A percentile compares a stretch with the other conserved stretches of the same genome.
Evolutionary conservation across 2,329 filamentous ascomycete genomes (phyloP).

Genomic region (Diaporthe longicolla): DNA sequence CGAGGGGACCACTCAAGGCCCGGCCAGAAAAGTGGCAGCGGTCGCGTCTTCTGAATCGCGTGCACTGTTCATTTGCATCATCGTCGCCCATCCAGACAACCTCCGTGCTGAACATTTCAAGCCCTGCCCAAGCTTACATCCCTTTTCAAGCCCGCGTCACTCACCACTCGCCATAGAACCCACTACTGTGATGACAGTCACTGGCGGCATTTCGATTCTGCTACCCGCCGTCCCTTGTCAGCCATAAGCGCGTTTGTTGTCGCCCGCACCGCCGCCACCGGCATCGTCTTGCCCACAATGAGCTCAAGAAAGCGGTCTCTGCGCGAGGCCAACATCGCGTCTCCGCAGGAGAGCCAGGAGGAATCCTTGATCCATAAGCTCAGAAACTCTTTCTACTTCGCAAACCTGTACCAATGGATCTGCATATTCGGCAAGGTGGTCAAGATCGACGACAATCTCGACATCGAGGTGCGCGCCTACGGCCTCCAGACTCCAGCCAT

Average conservation of each 20-base stretch:
- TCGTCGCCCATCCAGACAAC: conserved; percentile 30
- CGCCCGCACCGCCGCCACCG: conserved; percentile 7
- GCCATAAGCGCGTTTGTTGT: conserved; percentile 31
- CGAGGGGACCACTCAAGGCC: conserved; percentile 33
- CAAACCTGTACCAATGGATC: conserved; percentile 93
- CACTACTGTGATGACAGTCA: conserved; percentile 17
- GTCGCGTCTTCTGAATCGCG: conserved; percentile 41
- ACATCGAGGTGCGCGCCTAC: conserved; percentile 80
- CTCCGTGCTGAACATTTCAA: conserved; percentile 4
- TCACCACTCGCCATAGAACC: not conserved
- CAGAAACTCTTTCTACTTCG: conserved; percentile 95
- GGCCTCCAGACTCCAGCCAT: not conserved
- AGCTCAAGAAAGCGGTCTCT: conserved; percentile 64
- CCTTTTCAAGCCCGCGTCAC: not conserved
- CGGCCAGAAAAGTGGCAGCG: conserved; percentile 37
- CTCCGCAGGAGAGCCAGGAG: conserved; percentile 49
- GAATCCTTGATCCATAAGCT: conserved; percentile 73
- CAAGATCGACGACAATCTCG: conserved; percentile 90
- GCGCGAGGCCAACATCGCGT: conserved; percentile 58
- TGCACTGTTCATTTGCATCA: conserved; percentile 41
- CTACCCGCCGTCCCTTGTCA: not conserved
- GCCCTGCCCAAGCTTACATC: not conserved
- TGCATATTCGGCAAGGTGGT: conserved; percentile 89
- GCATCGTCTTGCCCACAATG: conserved; percentile 53
- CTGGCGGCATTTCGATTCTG: not conserved